Evolutionary conservation across 2,329 filamentous ascomycete species (phyloP), one percentile per base, ranked within the genome.

Genomic region (Periconia digitata): DNA sequence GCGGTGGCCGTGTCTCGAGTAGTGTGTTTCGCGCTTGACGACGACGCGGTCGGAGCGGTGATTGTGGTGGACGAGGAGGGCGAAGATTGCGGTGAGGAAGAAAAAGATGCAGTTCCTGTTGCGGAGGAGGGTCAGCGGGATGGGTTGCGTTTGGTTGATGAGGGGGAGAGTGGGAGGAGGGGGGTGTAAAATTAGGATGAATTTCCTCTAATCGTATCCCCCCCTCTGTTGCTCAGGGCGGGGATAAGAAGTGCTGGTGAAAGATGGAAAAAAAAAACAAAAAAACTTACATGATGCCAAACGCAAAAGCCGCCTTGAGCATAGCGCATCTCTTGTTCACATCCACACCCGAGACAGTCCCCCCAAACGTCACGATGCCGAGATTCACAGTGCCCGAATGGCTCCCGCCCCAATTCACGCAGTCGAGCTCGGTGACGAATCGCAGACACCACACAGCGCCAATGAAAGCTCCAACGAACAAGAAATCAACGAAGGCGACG

Each of bases 221-320:
- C n/a, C n/a, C 3, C 29, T n/a, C n/a, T 3, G 23, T 3, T 43
- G 12, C 23, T 18, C 13, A 43, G 10, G 18, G 23, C 36, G 13
- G 5, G 41, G 35, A 21, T 13, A 23, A 23, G 21, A 40, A 10
- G 17, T n/a, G n/a, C n/a, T n/a, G n/a, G n/a, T n/a, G n/a, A n/a
- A n/a, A n/a, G n/a, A n/a, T 16, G 13, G 10, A 27, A 39, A 40
- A 52, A 10, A 12, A 39, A 52, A 20, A 15, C 50, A 45, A 8
- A n/a, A 21, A 15, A 29, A 59, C 76, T 74, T 71, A 92, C 73
- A 96, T 95, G 70, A 97, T 96, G 41, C 83, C 90, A 59, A 96
- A 85, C 2, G 90, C 92, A 74, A 90, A 97, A 58, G 79, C 81
- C 1, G 92, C 87, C 81, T 96, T 97, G 65, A 96, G 83, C 90